Evolutionary conservation across 2,329 filamentous ascomycete genomes (phyloP), one percentile per base, ranked within the genome.

Genomic region (Fusarium humuli): DNA sequence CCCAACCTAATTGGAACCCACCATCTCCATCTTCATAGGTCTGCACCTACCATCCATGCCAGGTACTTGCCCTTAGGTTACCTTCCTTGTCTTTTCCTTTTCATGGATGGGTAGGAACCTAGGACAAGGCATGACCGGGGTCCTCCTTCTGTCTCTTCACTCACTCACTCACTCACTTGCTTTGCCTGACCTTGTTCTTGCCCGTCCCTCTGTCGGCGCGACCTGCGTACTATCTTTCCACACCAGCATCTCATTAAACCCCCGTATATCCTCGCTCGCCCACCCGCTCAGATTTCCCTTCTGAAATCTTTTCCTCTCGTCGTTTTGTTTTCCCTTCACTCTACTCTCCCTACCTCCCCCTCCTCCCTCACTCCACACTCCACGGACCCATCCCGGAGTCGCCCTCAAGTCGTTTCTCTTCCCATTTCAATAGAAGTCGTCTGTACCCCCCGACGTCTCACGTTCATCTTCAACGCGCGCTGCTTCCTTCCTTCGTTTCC

Each of bases 191-290:
- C 49, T 57, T 61, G 50, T 45, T 73, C 60, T 34, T 47, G 30
- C 30, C 52, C 23, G 54, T 57, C 49, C 61, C 58, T 67, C 49
- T 64, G 60, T 67, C 69, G 61, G 65, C 61, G 65, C 67, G 70
- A 74, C 70, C 49, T 53, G 41, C 49, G 23, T 25, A 41, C 41
- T 71, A 66, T 71, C 67, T 53, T 56, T 72, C 70, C 73, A 74
- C 65, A 60, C 34, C 62, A 65, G 67, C 69, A 67, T 67, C 69
- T 77, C 77, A 79, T 79, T 78, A 79, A 78, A 78, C 77, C 75
- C 76, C 75, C 70, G 72, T 73, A 65, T 72, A 74, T 76, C 77
- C 73, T 73, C 71, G 48, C 59, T 57, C 67, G 48, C 54, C 57
- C 66, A 57, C 65, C 66, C 60, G 54, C 60, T 74, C 69, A 61